These are phyloP conservation scores for Aspergillus hortae DNA, from an alignment of 2,329 filamentous ascomycete species.

Conservation along the genomic window DNA sequence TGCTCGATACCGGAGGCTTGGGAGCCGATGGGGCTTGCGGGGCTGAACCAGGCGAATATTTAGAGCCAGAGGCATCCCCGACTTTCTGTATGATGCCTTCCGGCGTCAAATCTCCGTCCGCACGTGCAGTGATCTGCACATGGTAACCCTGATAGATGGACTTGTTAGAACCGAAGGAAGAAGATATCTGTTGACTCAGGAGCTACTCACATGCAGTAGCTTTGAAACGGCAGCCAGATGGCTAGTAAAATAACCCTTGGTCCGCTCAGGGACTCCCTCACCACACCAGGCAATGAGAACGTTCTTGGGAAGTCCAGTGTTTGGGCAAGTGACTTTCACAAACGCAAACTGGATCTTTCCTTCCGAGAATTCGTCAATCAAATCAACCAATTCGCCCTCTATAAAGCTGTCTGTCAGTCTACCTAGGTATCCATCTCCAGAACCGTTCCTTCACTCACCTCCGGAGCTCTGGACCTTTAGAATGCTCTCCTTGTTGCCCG, in stretches of 20 bases:
- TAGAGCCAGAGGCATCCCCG: slow-evolving; percentile 87
- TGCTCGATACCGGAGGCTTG: slow-evolving; percentile 70
- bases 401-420: slow-evolving; percentile 19
- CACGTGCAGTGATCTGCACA: slow-evolving; percentile 93
- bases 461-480: slow-evolving; percentile 91
- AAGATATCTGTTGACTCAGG: neutral
- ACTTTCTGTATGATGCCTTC: slow-evolving; percentile 91
- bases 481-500: slow-evolving; percentile 82
- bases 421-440: neutral
- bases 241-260: slow-evolving; percentile 97
- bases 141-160: slow-evolving; percentile 68
- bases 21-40: slow-evolving; percentile 53
- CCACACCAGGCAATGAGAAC: slow-evolving; percentile 96
- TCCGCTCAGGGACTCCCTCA: slow-evolving; percentile 94
- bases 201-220: slow-evolving; percentile 66
- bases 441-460: slow-evolving; percentile 52
- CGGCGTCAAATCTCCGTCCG: slow-evolving; percentile 81
- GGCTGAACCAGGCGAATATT: slow-evolving; percentile 73
- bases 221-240: slow-evolving; percentile 87
- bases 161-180: neutral
- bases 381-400: slow-evolving; percentile 88
- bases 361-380: slow-evolving; percentile 95
- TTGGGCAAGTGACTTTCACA: slow-evolving; percentile 93
- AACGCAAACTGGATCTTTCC: slow-evolving; percentile 96
- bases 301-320: slow-evolving; percentile 82